Percentiles rank a stretch among this genome's conserved stretches.
phyloP scores from a whole-genome alignment of 495 filamentous ascomycete genomes.

The Sphaerosporella brunnea region DNA sequence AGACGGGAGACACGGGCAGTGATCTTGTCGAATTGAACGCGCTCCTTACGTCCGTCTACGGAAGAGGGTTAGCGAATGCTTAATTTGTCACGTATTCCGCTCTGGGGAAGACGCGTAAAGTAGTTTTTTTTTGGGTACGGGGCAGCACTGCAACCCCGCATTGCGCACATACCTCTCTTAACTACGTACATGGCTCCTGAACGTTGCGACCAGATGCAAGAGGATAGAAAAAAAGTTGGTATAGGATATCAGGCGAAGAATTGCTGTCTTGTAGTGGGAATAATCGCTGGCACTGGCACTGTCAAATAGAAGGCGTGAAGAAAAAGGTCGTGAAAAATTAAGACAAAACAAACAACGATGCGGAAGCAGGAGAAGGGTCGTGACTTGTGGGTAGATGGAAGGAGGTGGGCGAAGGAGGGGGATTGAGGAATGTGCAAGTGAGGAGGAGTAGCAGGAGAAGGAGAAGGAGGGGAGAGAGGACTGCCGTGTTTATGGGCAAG shows the following conservation, averaged over 20 bases:
- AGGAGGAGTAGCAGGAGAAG: too few species aligned
- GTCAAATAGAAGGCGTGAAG: too few species aligned
- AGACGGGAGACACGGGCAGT: conserved; percentile 92
- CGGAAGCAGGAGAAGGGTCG: neutral
- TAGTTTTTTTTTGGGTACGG: too few species aligned
- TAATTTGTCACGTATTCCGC: too few species aligned
- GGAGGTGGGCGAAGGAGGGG: too few species aligned
- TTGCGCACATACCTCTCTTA: conserved; percentile 21
- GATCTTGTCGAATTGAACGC: conserved; percentile 99
- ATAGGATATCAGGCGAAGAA: neutral
- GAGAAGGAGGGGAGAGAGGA: neutral
- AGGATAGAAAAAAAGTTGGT: neutral
- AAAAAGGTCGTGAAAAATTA: neutral
- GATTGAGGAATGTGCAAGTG: too few species aligned
- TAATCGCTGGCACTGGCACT: neutral
- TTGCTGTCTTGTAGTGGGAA: neutral
- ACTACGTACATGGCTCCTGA: conserved; percentile 23
- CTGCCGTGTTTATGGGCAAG: conserved; percentile 3
- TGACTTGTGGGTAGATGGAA: neutral
- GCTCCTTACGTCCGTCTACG: conserved; percentile 95
- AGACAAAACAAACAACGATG: conserved; percentile 1
- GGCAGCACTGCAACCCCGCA: neutral
- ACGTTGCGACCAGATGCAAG: neutral
- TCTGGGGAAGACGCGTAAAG: too few species aligned
- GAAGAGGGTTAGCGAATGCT: too few species aligned